Evolutionary conservation across 2,329 filamentous ascomycete species (phyloP), one percentile per base, ranked within the genome.

Genomic region (Pestalotiopsis fici): DNA sequence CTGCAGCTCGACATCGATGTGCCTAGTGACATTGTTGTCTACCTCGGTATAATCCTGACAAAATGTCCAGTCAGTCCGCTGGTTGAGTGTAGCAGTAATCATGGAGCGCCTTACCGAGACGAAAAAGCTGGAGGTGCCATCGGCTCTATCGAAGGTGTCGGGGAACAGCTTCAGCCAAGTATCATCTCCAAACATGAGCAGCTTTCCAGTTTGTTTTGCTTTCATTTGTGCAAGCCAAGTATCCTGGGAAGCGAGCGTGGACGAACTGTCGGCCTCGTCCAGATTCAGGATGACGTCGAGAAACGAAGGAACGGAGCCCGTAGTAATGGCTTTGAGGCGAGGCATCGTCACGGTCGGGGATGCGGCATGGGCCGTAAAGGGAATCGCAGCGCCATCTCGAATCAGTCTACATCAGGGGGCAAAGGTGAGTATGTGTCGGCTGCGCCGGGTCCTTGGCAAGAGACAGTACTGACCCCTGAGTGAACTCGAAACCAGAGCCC

Each of bases 311-410:
- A 97, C 96, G 1, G 95, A 98, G 69, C 96, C 96, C 1, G 96
- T 98, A 0, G 96, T 99, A 70, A 99, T 94, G 61, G 96, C 94
- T 82, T 99, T 99, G 74, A 99, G 90, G 69, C 95, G 91, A 55
- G 96, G 96, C 96, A 99, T 98, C 21, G 96, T 99, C 69, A 99
- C 95, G 7, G 96, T 99, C 2, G 96, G 96, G 64, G 97, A 94
- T n/a, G 93, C 92, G 21, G 96, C 96, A 86, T 97, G 92, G 39
- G 95, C 95, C 37, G 96, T 99, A 78, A 97, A 99, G 3, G 96
- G 96, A 47, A 98, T 85, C 6, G 96, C 97, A 67, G 87, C 87
- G 68, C 95, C 95, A 79, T 90, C 85, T 75, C 91, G 89, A 76
- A 98, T 97, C 71, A 98, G 85, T 73, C 94, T 97, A 75, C 50